Evolutionary conservation across 306 rosid species (phyloP), one percentile per base, ranked within the genome.

Genomic region (Quillaja saponaria): DNA sequence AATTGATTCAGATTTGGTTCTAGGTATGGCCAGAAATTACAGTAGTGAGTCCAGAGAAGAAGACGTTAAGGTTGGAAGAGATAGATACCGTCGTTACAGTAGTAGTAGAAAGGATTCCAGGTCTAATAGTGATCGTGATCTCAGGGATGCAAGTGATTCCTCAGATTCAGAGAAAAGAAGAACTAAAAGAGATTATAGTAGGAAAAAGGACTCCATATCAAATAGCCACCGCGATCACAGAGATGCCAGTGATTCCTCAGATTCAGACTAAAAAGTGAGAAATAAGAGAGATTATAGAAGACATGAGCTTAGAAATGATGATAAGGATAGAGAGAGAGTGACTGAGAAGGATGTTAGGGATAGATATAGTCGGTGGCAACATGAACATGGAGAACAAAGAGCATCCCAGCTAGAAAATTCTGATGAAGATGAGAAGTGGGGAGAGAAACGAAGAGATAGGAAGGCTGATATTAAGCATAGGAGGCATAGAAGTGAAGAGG

Each of bases 21-120:
- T 69, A n/a, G 58, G 34, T 49, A 86, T 84, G 95, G 95, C 84
- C 42, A 79, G 79, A 59, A 59, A 58, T 25, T 38, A 74, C 50
- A 54, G 67, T 25, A 62, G 84, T 9, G 83, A 81, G 28, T 82
- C 86, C 0, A 71, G 81, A 37, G 86, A 81, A 17, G 82, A 76
- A 40, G 67, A 64, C 18, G 21, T 42, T 45, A 72, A 64, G 59
- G 64, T 34, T 15, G 61, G 42, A 28, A 73, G 63, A 42, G 85
- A 70, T 66, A 73, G 37, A 33, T 10, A 38, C 53, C 72, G 33
- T 38, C 64, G n/a, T 42, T 17, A 28, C 12, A 34, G 51, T 14
- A 69, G 70, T 57, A 55, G 68, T 34, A 74, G 16, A 73, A 67
- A 37, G 13, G 67, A 61, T 46, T 61, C 76, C 17, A 70, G 69